A percentile compares a stretch with the other conserved stretches of the same genome.
phyloP scores from a whole-genome alignment of 129 eudicot species.

The Lactuca saligna region DNA sequence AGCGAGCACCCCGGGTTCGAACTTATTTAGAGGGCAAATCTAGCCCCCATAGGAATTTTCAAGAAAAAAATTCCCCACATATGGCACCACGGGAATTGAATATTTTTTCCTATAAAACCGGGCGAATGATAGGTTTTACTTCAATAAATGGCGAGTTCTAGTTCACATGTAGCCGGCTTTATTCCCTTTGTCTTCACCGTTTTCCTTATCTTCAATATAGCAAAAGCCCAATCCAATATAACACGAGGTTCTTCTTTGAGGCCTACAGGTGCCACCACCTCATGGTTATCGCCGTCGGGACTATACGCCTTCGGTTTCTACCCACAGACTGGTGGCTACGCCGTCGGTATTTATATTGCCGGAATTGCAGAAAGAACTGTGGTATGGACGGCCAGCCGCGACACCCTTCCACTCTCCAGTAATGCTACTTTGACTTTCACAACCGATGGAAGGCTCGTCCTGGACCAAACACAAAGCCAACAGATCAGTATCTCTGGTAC shows the following conservation, averaged over 20 bases:
- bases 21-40: no score
- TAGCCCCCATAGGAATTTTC: no score
- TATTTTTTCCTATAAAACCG: neutral
- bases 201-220: neutral
- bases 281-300: constrained; percentile 48
- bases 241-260: constrained; percentile 23
- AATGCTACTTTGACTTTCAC: constrained; percentile 34
- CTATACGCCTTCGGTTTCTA: constrained; percentile 55
- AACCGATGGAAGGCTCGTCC: constrained; percentile 33
- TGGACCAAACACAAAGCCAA: constrained; percentile 15
- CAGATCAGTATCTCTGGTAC: constrained; percentile 9
- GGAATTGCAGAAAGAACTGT: constrained; percentile 29
- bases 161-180: neutral
- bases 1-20: no score
- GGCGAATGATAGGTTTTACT: neutral
- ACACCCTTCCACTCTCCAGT: constrained; percentile 24
- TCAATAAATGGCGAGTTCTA: constrained; percentile 1
- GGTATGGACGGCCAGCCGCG: constrained; percentile 48
- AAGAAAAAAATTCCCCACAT: no score
- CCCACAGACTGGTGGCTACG: constrained; percentile 31
- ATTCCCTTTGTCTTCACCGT: constrained; percentile 5
- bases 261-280: constrained; percentile 27
- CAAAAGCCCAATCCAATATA: constrained; percentile 29
- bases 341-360: constrained; percentile 38
- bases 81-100: no score